Evolutionary conservation across 192 early-diverging fungal genomes (phyloP).

Genomic region (Linnemannia schmuckeri): DNA sequence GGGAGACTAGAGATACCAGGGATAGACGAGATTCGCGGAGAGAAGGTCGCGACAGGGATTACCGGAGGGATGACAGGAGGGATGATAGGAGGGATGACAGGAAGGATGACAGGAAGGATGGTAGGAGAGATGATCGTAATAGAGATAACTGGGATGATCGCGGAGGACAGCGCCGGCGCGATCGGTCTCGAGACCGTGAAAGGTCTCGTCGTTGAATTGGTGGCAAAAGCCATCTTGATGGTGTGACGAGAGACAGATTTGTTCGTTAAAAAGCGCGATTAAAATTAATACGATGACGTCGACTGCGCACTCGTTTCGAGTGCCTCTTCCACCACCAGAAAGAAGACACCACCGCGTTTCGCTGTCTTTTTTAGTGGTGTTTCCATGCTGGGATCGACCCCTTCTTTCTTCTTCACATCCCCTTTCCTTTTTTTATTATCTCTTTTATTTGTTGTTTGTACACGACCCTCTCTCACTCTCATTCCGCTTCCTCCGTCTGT

Average conservation of each 20-base stretch:
- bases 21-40: not conserved
- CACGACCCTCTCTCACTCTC: not conserved
- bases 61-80: not conserved
- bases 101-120: not conserved
- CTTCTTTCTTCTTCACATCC: not conserved
- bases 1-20: not conserved
- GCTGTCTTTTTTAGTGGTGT: not conserved
- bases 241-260: too few relatives aligned
- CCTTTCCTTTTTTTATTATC: not conserved
- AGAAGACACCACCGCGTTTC: not conserved
- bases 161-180: not conserved
- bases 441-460: not conserved
- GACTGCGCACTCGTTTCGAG: not conserved
- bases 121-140: not conserved
- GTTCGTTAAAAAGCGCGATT: not conserved
- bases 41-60: slow-evolving; percentile 11
- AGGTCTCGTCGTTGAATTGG: not conserved
- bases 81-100: not conserved
- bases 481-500: not conserved
- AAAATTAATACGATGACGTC: not conserved
- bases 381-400: not conserved
- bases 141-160: not conserved
- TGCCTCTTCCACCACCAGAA: not conserved
- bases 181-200: not conserved
- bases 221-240: too few relatives aligned